These are phyloP conservation scores for Arthrinium puccinioides DNA, from an alignment of 2,329 filamentous ascomycete genomes.

Conservation along the genomic window DNA sequence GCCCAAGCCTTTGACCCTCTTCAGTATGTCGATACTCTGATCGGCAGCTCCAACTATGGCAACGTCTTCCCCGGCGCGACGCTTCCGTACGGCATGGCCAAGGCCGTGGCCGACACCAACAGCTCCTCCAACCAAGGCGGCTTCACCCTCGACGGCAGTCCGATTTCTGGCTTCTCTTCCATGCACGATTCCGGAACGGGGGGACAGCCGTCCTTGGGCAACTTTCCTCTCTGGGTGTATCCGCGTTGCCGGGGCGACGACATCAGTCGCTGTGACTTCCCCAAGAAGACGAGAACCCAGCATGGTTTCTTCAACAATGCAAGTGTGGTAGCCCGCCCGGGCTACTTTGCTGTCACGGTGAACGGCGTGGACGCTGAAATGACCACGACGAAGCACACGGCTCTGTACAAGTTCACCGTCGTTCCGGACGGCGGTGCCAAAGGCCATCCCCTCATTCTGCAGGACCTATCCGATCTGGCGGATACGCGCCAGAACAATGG, in stretches of 20 bases:
- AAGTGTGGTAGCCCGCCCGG: conserved; percentile 50
- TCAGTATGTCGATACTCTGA: conserved; percentile 43
- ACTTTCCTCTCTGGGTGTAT: conserved; percentile 67
- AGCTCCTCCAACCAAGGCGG: conserved; percentile 48
- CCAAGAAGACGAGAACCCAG: conserved; percentile 33
- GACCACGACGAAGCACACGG: conserved; percentile 58
- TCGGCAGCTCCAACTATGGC: conserved; percentile 42
- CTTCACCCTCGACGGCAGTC: conserved; percentile 42
- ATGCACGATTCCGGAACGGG: conserved; percentile 55
- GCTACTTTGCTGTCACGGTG: conserved; percentile 58
- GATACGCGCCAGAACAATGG: conserved; percentile 52
- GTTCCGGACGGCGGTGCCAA: conserved; percentile 30
- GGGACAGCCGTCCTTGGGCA: conserved; percentile 56
- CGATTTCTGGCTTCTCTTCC: conserved; percentile 47
- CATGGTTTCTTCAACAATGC: conserved; percentile 39
- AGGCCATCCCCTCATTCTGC: conserved; percentile 51
- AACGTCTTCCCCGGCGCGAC: conserved; percentile 38
- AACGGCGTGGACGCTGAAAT: conserved; percentile 56
- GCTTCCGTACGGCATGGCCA: conserved; percentile 38
- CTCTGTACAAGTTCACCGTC: conserved; percentile 61
- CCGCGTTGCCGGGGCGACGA: conserved; percentile 52
- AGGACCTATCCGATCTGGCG: conserved; percentile 59
- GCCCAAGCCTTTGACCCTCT: conserved; percentile 23
- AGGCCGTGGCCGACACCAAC: conserved; percentile 49
- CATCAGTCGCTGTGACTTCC: conserved; percentile 54